phyloP scores from a whole-genome alignment of 2,329 filamentous ascomycete genomes.

The Alternaria conjuncta region DNA sequence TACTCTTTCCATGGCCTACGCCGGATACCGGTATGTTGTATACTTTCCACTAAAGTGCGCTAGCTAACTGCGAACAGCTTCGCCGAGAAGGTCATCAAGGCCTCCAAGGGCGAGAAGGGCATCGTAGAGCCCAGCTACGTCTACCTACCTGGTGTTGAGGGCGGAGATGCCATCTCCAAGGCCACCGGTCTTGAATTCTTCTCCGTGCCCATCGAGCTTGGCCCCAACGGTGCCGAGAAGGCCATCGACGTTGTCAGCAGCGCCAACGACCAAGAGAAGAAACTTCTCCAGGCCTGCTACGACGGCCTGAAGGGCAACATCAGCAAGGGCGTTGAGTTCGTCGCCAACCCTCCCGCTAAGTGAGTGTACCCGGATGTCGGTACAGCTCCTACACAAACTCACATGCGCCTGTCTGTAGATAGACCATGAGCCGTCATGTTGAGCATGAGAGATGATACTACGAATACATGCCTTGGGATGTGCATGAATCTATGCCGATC shows the following conservation, averaged over 20 bases:
- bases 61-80: constrained; percentile 61
- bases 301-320: constrained; percentile 91
- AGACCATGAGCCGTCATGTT: constrained; percentile 22
- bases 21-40: constrained; percentile 69
- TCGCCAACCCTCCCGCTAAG: constrained; percentile 74
- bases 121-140: constrained; percentile 95
- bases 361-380: constrained; percentile 23
- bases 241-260: constrained; percentile 78
- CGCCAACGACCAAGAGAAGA: constrained; percentile 87
- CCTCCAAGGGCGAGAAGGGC: constrained; percentile 85
- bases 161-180: constrained; percentile 85
- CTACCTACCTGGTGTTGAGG: constrained; percentile 88
- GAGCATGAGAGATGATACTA: constrained; percentile 19
- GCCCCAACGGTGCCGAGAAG: constrained; percentile 84
- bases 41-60: neutral
- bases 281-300: constrained; percentile 76
- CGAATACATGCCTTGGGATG: constrained; percentile 15
- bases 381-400: neutral
- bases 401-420: constrained; percentile 17
- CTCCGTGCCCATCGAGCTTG: constrained; percentile 93
- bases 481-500: constrained; percentile 11
- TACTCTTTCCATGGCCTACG: constrained; percentile 93
- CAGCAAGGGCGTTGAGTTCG: constrained; percentile 89
- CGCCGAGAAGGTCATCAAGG: constrained; percentile 91
- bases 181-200: constrained; percentile 88